Evolutionary conservation across 257 asterid species (phyloP), one percentile per base, ranked within the genome.

Genomic region (Solanum chilense): DNA sequence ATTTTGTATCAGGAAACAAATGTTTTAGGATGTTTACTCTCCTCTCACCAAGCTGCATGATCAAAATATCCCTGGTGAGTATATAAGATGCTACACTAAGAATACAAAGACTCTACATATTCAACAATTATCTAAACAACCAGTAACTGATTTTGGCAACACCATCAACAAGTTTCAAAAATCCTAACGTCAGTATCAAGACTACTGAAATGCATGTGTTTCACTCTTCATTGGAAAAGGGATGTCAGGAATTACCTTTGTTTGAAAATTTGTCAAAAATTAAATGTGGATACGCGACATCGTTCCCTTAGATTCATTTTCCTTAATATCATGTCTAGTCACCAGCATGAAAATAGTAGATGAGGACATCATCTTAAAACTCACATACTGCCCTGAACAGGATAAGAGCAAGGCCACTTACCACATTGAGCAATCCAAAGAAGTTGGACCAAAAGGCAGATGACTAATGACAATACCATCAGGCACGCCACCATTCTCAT

Each of bases 1-100:
- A 96, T 70, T 95, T 97, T 5, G 99, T 92, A 86, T 97, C 95
- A n/a, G 98, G 99, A 91, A 97, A 95, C 86, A 97, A 92, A 91
- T 94, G 88, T 94, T 94, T 95, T 52, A 95, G 90, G 89, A 97
- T 97, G 87, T 95, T 97, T 31, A 94, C 94, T 1, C 98, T 95
- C 88, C 98, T 93, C 90, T 90, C 93, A 66, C 98, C 99, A 88
- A 94, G 91, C 99, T 95, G 94, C 86, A 93, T 62, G 88, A 88
- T 83, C 37, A 88, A 86, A 66, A 90, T 42, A 76, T 13, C 23
- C 23, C 14, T 2, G 8, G 60, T 76, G 33, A 42, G 83, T 25
- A 75, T 23, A 76, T 41, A n/a, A 12, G 83, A 76, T 42, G 60
- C 13, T 14, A 76, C 7, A 21, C 31, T 74, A 37, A 39, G 82